These are phyloP conservation scores for Pythium aristosporum DNA, from an alignment of 352 stramenopile genomes.

Conservation along the genomic window DNA sequence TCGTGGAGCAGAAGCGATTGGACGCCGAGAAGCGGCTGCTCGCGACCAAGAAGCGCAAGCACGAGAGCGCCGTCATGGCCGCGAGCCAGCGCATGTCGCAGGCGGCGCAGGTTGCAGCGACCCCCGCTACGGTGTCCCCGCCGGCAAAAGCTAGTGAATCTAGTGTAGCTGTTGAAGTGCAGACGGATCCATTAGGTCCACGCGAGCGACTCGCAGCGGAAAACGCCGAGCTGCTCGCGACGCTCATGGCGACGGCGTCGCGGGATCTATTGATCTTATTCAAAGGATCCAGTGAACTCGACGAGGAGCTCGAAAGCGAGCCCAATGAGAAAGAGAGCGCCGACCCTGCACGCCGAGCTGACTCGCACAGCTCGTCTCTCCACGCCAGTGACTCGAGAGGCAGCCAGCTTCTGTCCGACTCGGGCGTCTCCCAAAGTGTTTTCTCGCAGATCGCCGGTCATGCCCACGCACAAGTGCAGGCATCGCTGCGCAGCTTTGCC, in stretches of 20 bases:
- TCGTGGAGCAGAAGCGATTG: slow-evolving; percentile 59
- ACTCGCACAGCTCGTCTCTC: neutral
- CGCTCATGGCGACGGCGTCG: slow-evolving; percentile 23
- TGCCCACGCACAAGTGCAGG: slow-evolving; percentile 25
- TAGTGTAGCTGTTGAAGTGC: neutral
- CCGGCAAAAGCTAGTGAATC: neutral
- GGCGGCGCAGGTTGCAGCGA: neutral
- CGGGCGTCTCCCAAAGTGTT: slow-evolving; percentile 29
- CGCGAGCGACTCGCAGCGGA: slow-evolving; percentile 31
- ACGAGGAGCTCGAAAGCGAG: neutral
- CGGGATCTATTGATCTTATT: slow-evolving; percentile 29
- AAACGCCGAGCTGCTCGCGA: slow-evolving; percentile 22
- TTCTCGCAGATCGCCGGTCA: slow-evolving; percentile 36
- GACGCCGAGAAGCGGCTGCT: slow-evolving; percentile 68
- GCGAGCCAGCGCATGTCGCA: slow-evolving; percentile 48
- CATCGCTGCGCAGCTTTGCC: slow-evolving; percentile 27
- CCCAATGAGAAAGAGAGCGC: neutral
- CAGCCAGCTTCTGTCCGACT: slow-evolving; percentile 16
- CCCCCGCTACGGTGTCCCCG: neutral
- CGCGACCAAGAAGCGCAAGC: slow-evolving; percentile 62
- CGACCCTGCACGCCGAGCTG: neutral
- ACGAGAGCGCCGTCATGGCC: slow-evolving; percentile 43
- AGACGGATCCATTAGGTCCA: slow-evolving; percentile 18
- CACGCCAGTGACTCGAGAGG: slow-evolving; percentile 6
- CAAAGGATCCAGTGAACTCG: slow-evolving; percentile 27